Percentiles rank a stretch among this genome's conserved stretches.
These are phyloP conservation scores for Triglochin maritima DNA, from an alignment of 106 monocot species.

Conservation along the genomic window DNA sequence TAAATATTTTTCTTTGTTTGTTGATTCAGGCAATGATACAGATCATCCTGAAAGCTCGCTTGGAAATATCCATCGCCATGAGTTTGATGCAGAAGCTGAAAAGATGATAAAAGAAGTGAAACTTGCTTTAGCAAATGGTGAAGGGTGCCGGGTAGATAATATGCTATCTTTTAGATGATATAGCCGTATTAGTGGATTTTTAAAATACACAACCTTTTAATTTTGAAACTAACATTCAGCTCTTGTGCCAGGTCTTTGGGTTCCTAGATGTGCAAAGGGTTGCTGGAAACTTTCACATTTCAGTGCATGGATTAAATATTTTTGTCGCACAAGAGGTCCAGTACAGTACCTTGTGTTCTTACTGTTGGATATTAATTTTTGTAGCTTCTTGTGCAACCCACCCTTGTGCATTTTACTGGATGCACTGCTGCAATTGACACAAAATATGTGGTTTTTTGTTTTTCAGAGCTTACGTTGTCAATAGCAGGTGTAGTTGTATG, in stretches of 20 bases:
- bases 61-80: conserved; percentile 35
- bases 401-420: too few relatives aligned
- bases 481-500: too few relatives aligned
- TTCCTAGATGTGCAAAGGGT: conserved; percentile 94
- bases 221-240: background rate
- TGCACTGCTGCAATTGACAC: too few relatives aligned
- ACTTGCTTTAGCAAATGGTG: conserved; percentile 57
- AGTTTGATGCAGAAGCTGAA: conserved; percentile 49
- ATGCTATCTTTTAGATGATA: background rate
- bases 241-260: conserved; percentile 64
- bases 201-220: background rate
- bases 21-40: conserved; percentile 41
- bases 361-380: too few relatives aligned
- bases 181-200: background rate
- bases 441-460: too few relatives aligned
- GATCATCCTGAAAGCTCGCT: conserved; percentile 35
- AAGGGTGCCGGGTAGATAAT: conserved; percentile 80
- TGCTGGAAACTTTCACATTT: conserved; percentile 96
- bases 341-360: too few relatives aligned
- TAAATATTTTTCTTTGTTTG: background rate
- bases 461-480: too few relatives aligned
- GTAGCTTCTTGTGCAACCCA: too few relatives aligned
- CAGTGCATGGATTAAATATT: conserved; percentile 86
- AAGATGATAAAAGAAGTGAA: conserved; percentile 80
- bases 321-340: conserved; percentile 90